phyloP scores from a whole-genome alignment of 2,329 filamentous ascomycete species.

The Zalaria sp. region DNA sequence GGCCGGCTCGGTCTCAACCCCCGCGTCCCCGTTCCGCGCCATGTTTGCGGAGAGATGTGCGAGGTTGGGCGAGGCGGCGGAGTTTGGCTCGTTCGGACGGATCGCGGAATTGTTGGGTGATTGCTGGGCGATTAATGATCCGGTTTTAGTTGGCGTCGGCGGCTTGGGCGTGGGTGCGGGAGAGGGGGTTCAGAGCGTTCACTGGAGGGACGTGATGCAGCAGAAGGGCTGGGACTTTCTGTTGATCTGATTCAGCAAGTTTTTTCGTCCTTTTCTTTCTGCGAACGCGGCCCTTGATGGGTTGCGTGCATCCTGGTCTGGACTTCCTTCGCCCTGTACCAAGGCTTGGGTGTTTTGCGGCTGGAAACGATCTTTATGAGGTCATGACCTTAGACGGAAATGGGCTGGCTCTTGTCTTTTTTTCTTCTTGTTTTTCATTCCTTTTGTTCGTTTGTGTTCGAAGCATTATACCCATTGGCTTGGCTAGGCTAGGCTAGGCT shows the following conservation, averaged over 20 bases:
- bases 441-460: too few relatives aligned
- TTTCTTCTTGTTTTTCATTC: too few relatives aligned
- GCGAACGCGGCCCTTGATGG: not conserved
- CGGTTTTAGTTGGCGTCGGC: not conserved
- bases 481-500: too few relatives aligned
- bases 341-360: too few relatives aligned
- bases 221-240: conserved; percentile 86
- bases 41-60: conserved; percentile 65
- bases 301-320: conserved; percentile 4
- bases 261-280: not conserved
- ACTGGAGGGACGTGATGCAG: conserved; percentile 91
- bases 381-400: too few relatives aligned
- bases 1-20: conserved; percentile 62
- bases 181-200: conserved; percentile 50
- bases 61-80: conserved; percentile 61
- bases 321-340: not conserved
- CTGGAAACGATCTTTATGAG: too few relatives aligned
- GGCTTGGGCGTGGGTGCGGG: conserved; percentile 29
- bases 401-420: too few relatives aligned
- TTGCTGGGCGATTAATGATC: conserved; percentile 63
- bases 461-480: too few relatives aligned
- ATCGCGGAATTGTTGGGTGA: conserved; percentile 66
- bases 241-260: conserved; percentile 48
- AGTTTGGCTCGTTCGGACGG: conserved; percentile 74
- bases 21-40: conserved; percentile 58